Evolutionary conservation across 495 filamentous ascomycete species (phyloP).

Genomic region (Penicillium tannophilum): DNA sequence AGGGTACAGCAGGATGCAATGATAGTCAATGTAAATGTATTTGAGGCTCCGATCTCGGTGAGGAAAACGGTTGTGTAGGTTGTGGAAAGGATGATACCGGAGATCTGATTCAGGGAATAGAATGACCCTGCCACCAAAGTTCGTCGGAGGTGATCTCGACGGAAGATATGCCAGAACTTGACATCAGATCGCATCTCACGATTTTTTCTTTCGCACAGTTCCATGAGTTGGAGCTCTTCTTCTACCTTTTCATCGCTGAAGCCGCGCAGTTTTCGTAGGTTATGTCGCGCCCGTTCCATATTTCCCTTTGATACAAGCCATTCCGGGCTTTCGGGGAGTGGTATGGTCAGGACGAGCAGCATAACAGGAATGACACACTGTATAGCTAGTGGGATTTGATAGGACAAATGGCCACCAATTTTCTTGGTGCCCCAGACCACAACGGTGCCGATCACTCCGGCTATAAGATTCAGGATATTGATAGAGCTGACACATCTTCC

Average conservation of each 20-base stretch:
- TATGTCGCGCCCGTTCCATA: constrained; percentile 31
- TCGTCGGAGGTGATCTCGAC: constrained; percentile 33
- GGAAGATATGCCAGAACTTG: constrained; percentile 42
- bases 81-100: constrained; percentile 42
- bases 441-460: constrained; percentile 37
- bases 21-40: constrained; percentile 37
- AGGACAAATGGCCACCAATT: constrained; percentile 26
- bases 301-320: constrained; percentile 62
- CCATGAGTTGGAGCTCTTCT: constrained; percentile 36
- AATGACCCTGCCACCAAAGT: constrained; percentile 41
- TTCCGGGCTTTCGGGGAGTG: constrained; percentile 61
- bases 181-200: constrained; percentile 29
- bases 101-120: constrained; percentile 43
- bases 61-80: constrained; percentile 44
- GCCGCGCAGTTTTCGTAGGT: constrained; percentile 39
- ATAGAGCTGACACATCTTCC: constrained; percentile 39
- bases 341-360: constrained; percentile 29
- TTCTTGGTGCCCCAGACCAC: constrained; percentile 36
- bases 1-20: constrained; percentile 43
- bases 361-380: constrained; percentile 37
- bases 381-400: constrained; percentile 37
- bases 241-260: constrained; percentile 34
- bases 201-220: constrained; percentile 30
- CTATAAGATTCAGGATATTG: constrained; percentile 39
- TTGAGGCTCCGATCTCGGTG: constrained; percentile 30